Evolutionary conservation across 148 eudicot genomes (phyloP).

Genomic region (Talinum fruticosum): DNA sequence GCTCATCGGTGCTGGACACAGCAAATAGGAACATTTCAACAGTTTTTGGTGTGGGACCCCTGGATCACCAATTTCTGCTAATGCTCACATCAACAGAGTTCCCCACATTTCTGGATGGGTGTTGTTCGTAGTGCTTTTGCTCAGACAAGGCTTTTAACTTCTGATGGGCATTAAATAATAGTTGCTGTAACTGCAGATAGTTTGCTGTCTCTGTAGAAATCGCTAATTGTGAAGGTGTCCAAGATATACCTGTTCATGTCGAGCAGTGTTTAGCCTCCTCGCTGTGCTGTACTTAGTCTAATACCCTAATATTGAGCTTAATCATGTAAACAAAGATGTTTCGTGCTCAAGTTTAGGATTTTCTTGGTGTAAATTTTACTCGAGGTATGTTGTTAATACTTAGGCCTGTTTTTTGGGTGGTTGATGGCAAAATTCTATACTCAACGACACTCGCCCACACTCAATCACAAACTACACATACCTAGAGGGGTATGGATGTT

Average conservation of each 20-base stretch:
- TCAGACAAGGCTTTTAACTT: conserved; percentile 3
- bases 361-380: neutral
- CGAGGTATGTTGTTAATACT: neutral
- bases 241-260: neutral
- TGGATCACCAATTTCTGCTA: conserved; percentile 37
- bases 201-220: neutral
- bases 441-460: too few relatives aligned
- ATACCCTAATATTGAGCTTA: neutral
- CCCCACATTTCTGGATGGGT: neutral
- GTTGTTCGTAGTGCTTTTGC: conserved; percentile 18
- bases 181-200: neutral
- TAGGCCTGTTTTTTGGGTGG: too few relatives aligned
- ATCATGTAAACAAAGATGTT: conserved; percentile 3
- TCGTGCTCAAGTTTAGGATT: neutral
- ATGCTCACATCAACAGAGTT: conserved; percentile 8
- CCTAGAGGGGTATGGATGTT: too few relatives aligned
- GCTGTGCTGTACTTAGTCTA: neutral
- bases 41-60: conserved; percentile 71
- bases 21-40: conserved; percentile 65
- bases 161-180: neutral
- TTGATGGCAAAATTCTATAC: too few relatives aligned
- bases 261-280: neutral
- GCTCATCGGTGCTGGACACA: conserved; percentile 76
- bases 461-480: too few relatives aligned
- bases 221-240: neutral